Percentiles rank a stretch among this genome's conserved stretches.
Evolutionary conservation across 192 early-diverging fungal species (phyloP).

Genomic region (Coemansia sp.): DNA sequence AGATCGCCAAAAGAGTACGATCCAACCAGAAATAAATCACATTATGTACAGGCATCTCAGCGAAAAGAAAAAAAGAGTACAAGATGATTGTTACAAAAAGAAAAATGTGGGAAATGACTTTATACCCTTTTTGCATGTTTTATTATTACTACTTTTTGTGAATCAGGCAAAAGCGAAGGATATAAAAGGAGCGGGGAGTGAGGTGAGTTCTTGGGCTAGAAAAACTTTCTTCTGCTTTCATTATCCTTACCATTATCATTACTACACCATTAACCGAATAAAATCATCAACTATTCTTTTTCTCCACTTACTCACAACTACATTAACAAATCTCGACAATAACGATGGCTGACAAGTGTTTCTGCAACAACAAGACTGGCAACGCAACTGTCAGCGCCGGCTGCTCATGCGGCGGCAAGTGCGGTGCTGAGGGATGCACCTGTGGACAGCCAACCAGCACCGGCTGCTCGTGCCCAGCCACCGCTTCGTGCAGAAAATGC

Average conservation of each 20-base stretch:
- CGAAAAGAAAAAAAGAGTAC: too few species aligned
- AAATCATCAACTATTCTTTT: not conserved
- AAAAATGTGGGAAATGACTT: not conserved
- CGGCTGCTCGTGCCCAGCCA: slow-evolving; percentile 26
- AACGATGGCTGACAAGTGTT: slow-evolving; percentile 17
- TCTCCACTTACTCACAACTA: not conserved
- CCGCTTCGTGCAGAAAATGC: slow-evolving; percentile 27
- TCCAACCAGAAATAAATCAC: too few species aligned
- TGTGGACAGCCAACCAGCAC: slow-evolving; percentile 31
- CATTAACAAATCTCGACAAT: not conserved
- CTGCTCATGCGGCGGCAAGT: slow-evolving; percentile 34
- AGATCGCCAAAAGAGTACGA: not conserved
- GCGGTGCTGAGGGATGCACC: slow-evolving; percentile 23
- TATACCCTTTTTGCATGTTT: not conserved
- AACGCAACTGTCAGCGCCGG: slow-evolving; percentile 8
- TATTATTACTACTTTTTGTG: not conserved
- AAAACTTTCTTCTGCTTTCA: not conserved
- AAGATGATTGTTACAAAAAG: not conserved
- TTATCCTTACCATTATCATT: not conserved
- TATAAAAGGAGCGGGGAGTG: not conserved
- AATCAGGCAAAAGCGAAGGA: not conserved
- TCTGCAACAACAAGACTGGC: slow-evolving; percentile 24
- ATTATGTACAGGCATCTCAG: too few species aligned
- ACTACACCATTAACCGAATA: not conserved
- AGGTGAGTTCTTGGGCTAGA: not conserved